phyloP scores from a whole-genome alignment of 495 filamentous ascomycete genomes.

The Aspergillus haitiensis region DNA sequence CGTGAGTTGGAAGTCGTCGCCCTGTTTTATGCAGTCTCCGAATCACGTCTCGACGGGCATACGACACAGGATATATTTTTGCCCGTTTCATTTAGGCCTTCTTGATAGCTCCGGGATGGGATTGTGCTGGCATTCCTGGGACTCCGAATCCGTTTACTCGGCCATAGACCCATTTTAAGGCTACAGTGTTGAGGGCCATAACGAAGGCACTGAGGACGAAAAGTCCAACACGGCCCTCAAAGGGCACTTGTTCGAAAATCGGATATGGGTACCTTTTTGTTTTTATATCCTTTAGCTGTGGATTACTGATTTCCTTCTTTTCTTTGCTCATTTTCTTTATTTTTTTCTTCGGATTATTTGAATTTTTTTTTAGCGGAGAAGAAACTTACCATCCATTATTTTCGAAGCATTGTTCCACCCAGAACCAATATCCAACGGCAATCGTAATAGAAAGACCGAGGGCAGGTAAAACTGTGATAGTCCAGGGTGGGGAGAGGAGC shows the following conservation, averaged over 20 bases:
- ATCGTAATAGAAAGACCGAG: slow-evolving; percentile 61
- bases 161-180: slow-evolving; percentile 66
- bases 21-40: too few relatives aligned
- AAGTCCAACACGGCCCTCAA: slow-evolving; percentile 61
- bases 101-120: slow-evolving; percentile 37
- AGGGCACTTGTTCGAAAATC: slow-evolving; percentile 65
- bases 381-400: slow-evolving; percentile 68
- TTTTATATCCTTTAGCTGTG: neutral
- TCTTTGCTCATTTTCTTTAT: neutral
- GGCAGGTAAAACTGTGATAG: slow-evolving; percentile 59
- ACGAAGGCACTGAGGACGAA: slow-evolving; percentile 68
- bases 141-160: slow-evolving; percentile 63
- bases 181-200: slow-evolving; percentile 69
- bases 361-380: neutral
- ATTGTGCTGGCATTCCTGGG: slow-evolving; percentile 19
- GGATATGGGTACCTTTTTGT: slow-evolving; percentile 78
- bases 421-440: slow-evolving; percentile 80
- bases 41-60: too few relatives aligned
- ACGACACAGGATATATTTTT: too few relatives aligned
- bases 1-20: too few relatives aligned
- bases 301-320: neutral
- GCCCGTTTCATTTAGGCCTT: too few relatives aligned
- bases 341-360: too few relatives aligned
- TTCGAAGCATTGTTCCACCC: slow-evolving; percentile 77
- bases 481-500: slow-evolving; percentile 80